Base-by-base conservation (phyloP, 2,329 filamentous ascomycete genomes). In the Calycina herbarum region DNA sequence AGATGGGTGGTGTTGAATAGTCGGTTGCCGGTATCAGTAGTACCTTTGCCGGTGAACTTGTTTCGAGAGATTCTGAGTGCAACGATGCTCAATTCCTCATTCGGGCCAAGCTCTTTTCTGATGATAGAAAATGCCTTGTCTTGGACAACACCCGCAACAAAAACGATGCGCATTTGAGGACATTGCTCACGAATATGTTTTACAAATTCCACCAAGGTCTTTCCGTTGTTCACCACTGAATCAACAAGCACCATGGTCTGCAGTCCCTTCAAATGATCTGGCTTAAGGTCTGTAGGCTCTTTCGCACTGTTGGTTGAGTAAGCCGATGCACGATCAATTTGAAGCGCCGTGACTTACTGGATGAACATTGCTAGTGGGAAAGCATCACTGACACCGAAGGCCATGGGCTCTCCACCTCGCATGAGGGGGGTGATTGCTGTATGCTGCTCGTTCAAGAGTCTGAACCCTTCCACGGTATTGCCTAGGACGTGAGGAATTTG, bases 331-430 rank as follows among this genome's bases (percentile, higher is more conserved):
- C n/a, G 11, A 51, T 20, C 45, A 24, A 24, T 51, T 10, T 20
- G 7, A 11, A 24, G 8, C 8, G 20, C 8, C 20, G 24, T 51
- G 3, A 51, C 20, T 10, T 51, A 51, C 45, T 87, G 85, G 0
- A 86, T 59, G 62, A 87, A 86, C 72, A 77, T 80, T 3, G 85
- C 84, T 0, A 64, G 65, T 0, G 82, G 82, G 5, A 89, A 82
- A 0, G 77, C 82, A 0, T 85, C 79, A 68, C 75, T 84, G 57
- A 90, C 78, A 0, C 86, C 86, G 1, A 82, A 73, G 0, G 87
- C 87, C 83, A 90, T 86, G 0, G 86, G 79, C 67, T 88, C 85
- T 8, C 86, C 86, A 1, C 83, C 85, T 8, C 85, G 83, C 86
- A 89, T 89, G n/a, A 89, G 67, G 0, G 86, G 79, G 0, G 89